Evolutionary conservation across 192 early-diverging fungal genomes (phyloP), one percentile per base, ranked within the genome.

Genomic region (Linnemannia exigua): DNA sequence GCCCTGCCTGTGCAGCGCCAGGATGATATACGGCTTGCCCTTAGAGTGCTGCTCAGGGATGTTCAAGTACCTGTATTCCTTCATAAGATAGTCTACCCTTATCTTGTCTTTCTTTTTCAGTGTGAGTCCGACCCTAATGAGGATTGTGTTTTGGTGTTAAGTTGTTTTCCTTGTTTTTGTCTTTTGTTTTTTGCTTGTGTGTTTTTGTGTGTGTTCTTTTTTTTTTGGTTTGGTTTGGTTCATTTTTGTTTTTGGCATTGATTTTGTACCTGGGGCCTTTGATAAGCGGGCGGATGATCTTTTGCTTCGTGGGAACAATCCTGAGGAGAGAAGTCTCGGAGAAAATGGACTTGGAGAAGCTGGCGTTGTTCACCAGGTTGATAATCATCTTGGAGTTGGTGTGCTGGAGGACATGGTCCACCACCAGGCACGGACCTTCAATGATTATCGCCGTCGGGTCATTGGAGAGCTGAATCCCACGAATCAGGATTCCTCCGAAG

Each of bases 401-500:
- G 36, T 74, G 73, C 54, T 74, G 58, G 73, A 86, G 58, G 68
- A 86, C 79, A 50, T 80, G 70, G 46, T 86, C 84, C 58, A 86
- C 84, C 61, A 86, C 50, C 70, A 86, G 67, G 66, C 84, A 76
- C 67, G 84, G 84, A 48, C 84, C 84, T 76, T 86, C 84, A 36
- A 86, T 80, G 22, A 86, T 63, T 71, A 36, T 70, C 35, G 70
- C 71, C 38, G 52, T 80, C n/a, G 61, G n/a, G 44, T 79, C 67
- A 71, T 86, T 73, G 36, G 73, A 74, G 73, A 74, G 73, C 70
- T 80, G 63, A 72, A 86, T 86, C 36, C 75, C 44, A 48, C 84
- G 71, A 48, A 86, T 72, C 47, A 86, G 76, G 70, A 86, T 86
- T 51, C 84, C 84, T 28, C 84, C 84, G 48, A 80, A 86, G 74